Evolutionary conservation across 208 protist genomes (phyloP), one percentile per base, ranked within the genome.

Genomic region (Leishmania turanica): DNA sequence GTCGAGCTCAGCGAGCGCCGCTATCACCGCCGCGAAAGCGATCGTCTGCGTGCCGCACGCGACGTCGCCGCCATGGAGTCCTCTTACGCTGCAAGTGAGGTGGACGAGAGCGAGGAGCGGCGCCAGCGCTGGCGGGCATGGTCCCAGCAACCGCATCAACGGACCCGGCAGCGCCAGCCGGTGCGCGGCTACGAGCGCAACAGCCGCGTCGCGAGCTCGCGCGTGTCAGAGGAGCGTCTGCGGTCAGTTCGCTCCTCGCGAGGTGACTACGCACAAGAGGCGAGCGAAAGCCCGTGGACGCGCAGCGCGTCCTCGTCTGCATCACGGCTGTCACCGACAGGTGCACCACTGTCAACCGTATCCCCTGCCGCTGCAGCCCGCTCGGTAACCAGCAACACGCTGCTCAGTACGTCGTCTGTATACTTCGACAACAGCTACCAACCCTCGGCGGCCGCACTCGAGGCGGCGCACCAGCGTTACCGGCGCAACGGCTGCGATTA

Each of bases 1-100:
- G 47, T 87, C 7, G 69, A 87, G 56, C 80, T 77, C 62, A 91
- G 88, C 75, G 79, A 82, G 58, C 80, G 82, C 15, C 88, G 89
- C 9, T 85, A 84, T 37, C 88, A 78, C 9, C 78, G 84, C 37
- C 87, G 80, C 31, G 53, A 75, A 60, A 79, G 73, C 24, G 83
- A 93, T 53, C 84, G 75, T 8, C 71, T 86, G 31, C 81, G 78
- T 24, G 82, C 78, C 65, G 87, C 69, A 45, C 83, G 83, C 51
- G 81, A 90, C n/a, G 74, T 82, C 6, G 78, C 69, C 13, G 82
- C 53, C 37, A 62, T 84, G 34, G 83, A 85, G 54, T 75, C 85
- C 27, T 81, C 85, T 11, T 77, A 80, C 40, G 47, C 40, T n/a
- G 66, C 66, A 42, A 87, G 76, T 54, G 79, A 82, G 13, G 9